Evolutionary conservation across 192 early-diverging fungal species (phyloP), one percentile per base, ranked within the genome.

Genomic region (Coemansia umbellata): DNA sequence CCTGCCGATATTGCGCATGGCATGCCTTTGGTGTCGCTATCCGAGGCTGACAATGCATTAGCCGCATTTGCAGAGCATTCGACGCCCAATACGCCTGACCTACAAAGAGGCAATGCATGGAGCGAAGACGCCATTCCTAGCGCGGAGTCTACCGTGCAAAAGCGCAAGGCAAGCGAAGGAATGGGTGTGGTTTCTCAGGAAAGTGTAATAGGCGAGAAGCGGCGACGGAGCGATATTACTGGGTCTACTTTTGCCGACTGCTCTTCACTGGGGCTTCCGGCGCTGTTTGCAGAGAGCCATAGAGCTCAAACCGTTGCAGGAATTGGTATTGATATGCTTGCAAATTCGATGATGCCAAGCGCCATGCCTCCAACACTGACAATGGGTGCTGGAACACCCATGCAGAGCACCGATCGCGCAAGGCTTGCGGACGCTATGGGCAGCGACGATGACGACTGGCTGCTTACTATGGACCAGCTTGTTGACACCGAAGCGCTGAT

Each of bases 401-500:
- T 71, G 56, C 68, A 43, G 10, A 33, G 37, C 36, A 18, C 35
- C 3, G 39, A 53, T 15, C 32, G 15, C 14, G 14, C 37, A 1
- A 30, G 53, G 5, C 37, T 21, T n/a, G 26, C 31, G 8, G 41
- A 32, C 15, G 47, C 48, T 13, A 9, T 8, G 11, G 22, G 18
- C 21, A 37, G 35, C 44, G 55, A 58, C 37, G 55, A 53, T 31
- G 55, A 70, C 15, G 59, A 47, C 28, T 74, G 71, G 71, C 54
- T 74, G 32, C 50, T 63, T 32, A 49, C 54, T 0, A 74, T 74
- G 71, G 71, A 74, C 42, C 71, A 74, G 64, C 60, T 74, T 13
- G 71, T 74, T 2, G 71, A 74, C 32, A 74, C 71, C 19, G 71
- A 74, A 23, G 71, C 71, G n/a, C 51, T 74, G 37, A 49, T 74